These are phyloP conservation scores for Diaporthe sp. DNA, from an alignment of 2,329 filamentous ascomycete species.

Conservation along the genomic window DNA sequence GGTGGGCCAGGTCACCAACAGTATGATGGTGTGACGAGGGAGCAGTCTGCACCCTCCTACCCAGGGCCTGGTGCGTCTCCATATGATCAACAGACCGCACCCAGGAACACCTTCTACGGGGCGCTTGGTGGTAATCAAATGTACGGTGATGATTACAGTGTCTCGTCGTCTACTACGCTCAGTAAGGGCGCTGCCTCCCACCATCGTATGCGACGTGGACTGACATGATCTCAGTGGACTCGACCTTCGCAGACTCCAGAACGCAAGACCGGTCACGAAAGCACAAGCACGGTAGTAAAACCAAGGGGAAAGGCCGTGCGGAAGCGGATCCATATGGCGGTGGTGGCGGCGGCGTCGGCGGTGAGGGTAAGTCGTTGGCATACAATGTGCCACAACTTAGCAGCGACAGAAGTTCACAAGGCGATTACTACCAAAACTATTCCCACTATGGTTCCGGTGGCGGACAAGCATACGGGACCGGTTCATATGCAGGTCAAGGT, in stretches of 20 bases:
- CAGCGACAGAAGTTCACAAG: background rate
- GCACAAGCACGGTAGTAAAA: slow-evolving; percentile 19
- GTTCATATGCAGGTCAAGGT: background rate
- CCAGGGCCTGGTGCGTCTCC: background rate
- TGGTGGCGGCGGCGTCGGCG: background rate
- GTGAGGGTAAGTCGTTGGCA: background rate
- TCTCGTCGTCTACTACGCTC: background rate
- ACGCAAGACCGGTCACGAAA: slow-evolving; percentile 17
- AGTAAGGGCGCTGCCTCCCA: slow-evolving; percentile 6
- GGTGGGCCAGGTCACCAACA: slow-evolving; percentile 10
- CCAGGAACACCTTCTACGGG: background rate
- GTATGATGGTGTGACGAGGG: background rate
- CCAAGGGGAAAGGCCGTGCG: slow-evolving; percentile 18
- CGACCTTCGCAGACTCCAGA: background rate
- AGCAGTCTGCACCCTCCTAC: slow-evolving; percentile 1
- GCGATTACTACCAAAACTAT: background rate
- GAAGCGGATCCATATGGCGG: slow-evolving; percentile 4
- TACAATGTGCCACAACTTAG: background rate
- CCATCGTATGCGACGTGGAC: no score
- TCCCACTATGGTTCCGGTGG: background rate
- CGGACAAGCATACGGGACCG: background rate
- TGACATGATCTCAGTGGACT: background rate
- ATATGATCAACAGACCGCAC: background rate
- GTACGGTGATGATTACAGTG: background rate
- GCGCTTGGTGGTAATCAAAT: slow-evolving; percentile 4